Conservation (phyloP, 768 basidiomycete genomes). For the Auriscalpium microsporum region DNA sequence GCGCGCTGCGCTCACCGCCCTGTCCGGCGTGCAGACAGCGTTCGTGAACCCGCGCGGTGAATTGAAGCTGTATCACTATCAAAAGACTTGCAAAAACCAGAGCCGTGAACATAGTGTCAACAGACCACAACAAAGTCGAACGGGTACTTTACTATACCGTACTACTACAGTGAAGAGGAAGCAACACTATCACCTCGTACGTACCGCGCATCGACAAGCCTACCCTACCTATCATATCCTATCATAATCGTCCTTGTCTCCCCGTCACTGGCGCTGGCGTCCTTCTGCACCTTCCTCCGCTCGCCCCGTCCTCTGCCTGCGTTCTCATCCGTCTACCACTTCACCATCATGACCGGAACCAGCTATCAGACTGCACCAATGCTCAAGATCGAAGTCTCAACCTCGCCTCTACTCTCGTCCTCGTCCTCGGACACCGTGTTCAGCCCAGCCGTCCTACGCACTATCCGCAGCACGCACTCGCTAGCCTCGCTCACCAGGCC, state of each 20-base stretch:
- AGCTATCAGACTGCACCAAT: neutral
- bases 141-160: no score
- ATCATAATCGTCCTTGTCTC: neutral
- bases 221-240: no score
- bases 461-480: neutral
- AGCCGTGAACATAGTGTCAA: no score
- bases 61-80: no score
- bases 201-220: no score
- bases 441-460: neutral
- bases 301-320: neutral
- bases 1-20: no score
- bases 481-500: neutral
- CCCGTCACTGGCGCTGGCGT: neutral
- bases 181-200: no score
- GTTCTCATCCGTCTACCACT: neutral
- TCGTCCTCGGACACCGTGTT: conserved; percentile 2
- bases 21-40: no score
- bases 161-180: no score
- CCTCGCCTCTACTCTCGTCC: conserved; percentile 10
- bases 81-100: no score
- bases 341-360: neutral
- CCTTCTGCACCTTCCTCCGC: neutral
- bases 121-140: no score
- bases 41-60: no score
- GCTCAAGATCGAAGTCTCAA: conserved; percentile 10